Conservation (phyloP, 176 grass and related monocot genomes). For the Puya raimondii region DNA sequence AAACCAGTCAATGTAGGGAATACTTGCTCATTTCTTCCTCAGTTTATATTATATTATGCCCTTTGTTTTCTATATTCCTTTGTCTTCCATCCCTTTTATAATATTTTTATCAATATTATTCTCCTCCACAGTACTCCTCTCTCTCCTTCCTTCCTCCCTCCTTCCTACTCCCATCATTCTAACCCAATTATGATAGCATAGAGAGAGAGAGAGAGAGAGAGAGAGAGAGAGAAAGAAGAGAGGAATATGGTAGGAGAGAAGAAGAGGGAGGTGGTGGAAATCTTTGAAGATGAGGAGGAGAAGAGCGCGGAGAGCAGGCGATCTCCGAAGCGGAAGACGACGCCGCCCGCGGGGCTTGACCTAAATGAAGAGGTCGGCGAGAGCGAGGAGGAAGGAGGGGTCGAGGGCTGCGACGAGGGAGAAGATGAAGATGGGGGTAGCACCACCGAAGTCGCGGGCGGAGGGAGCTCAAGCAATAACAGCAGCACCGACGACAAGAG, state of each 20-base stretch:
- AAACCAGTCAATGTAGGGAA: slow-evolving; percentile 69
- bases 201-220: slow-evolving; percentile 19
- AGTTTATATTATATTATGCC: slow-evolving; percentile 34
- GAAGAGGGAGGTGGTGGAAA: slow-evolving; percentile 35
- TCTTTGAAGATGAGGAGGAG: slow-evolving; percentile 34
- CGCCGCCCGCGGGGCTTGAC: slow-evolving; percentile 30
- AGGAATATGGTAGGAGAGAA: slow-evolving; percentile 22
- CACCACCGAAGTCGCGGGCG: slow-evolving; percentile 35
- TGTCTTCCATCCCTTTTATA: slow-evolving; percentile 6
- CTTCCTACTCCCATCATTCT: slow-evolving; percentile 31
- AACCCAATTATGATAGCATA: slow-evolving; percentile 15
- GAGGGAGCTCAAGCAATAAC: slow-evolving; percentile 46
- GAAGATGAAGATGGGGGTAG: slow-evolving; percentile 40
- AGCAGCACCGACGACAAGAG: slow-evolving; percentile 34
- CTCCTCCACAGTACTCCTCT: slow-evolving; percentile 1
- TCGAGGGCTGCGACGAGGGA: not conserved
- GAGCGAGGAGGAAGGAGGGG: slow-evolving; percentile 31
- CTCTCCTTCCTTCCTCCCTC: slow-evolving; percentile 21
- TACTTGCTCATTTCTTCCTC: slow-evolving; percentile 48
- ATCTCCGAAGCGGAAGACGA: not conserved
- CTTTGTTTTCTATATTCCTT: slow-evolving; percentile 35
- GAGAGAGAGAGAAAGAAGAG: slow-evolving; percentile 10
- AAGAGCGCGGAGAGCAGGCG: slow-evolving; percentile 9
- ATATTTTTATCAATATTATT: slow-evolving; percentile 34
- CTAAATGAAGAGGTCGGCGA: slow-evolving; percentile 48